Evolutionary conservation across 257 asterid genomes (phyloP).

Genomic region (Nicotiana otophora): DNA sequence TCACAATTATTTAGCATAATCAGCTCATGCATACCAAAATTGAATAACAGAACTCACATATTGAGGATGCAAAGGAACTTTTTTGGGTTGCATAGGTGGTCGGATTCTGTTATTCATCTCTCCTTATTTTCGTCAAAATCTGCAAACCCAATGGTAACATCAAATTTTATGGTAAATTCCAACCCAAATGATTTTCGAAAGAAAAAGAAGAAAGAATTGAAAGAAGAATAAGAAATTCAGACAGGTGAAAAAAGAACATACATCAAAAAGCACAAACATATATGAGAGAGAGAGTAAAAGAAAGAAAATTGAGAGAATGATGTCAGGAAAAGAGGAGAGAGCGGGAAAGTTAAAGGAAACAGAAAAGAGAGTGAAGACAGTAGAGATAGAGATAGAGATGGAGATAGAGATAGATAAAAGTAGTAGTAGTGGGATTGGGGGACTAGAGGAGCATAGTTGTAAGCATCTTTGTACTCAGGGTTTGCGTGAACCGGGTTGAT

Average conservation of each 20-base stretch:
- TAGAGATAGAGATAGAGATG: too few relatives aligned
- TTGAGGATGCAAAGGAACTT: slow-evolving; percentile 38
- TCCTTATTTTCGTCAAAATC: slow-evolving; percentile 5
- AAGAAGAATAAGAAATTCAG: neutral
- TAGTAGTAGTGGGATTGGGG: neutral
- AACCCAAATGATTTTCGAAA: neutral
- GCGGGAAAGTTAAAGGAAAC: slow-evolving; percentile 19
- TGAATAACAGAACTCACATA: slow-evolving; percentile 32
- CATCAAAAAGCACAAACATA: neutral
- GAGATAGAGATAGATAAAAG: neutral
- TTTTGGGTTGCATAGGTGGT: slow-evolving; percentile 5
- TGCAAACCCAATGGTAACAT: neutral
- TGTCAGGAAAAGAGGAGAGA: neutral
- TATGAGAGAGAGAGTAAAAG: neutral
- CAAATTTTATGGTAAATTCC: neutral
- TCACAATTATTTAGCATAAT: neutral
- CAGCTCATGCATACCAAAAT: neutral
- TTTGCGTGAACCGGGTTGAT: too few relatives aligned
- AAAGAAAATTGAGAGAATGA: neutral
- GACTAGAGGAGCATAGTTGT: neutral
- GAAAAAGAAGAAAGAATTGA: neutral
- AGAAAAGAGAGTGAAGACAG: neutral
- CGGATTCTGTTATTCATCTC: slow-evolving; percentile 19
- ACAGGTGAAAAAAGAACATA: neutral
- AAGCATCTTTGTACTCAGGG: slow-evolving; percentile 16